Percentiles rank a stretch among this genome's conserved stretches.
phyloP scores from a whole-genome alignment of 345 rosid species.

The Melaleuca alternifolia region DNA sequence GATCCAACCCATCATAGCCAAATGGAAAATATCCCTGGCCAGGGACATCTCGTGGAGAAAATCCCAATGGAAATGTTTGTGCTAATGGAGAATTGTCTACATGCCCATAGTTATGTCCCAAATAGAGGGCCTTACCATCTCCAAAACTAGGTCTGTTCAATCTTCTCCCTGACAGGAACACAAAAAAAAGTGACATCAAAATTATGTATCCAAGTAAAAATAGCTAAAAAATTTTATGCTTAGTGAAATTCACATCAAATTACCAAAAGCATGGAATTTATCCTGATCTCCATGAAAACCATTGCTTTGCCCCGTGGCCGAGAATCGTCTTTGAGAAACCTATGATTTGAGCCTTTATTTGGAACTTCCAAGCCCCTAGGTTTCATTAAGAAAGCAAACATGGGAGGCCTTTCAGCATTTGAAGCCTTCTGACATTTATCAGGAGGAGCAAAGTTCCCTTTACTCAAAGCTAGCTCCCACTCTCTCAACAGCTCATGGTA shows the following conservation, averaged over 20 bases:
- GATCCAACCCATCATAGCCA: constrained; percentile 26
- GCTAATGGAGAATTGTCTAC: constrained; percentile 43
- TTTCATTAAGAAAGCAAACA: constrained; percentile 97
- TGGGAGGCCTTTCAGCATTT: constrained; percentile 58
- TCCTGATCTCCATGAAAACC: constrained; percentile 43
- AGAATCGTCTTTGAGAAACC: constrained; percentile 65
- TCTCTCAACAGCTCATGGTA: constrained; percentile 72
- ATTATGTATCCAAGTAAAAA: not conserved
- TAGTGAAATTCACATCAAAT: not conserved
- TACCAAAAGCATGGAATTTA: constrained; percentile 41
- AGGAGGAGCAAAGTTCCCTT: constrained; percentile 18
- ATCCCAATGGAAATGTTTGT: constrained; percentile 37
- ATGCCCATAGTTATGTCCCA: constrained; percentile 41
- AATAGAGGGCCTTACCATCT: constrained; percentile 49
- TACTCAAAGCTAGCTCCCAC: constrained; percentile 63
- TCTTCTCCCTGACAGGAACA: constrained; percentile 53
- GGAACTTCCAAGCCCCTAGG: constrained; percentile 94
- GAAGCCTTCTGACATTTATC: constrained; percentile 43
- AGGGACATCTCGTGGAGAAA: constrained; percentile 34
- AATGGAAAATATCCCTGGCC: constrained; percentile 28
- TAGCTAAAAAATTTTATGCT: not conserved
- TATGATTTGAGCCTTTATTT: constrained; percentile 80
- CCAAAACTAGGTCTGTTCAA: constrained; percentile 50
- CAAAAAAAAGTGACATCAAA: not conserved
- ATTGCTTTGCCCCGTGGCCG: constrained; percentile 50